Percentiles rank a stretch among this genome's conserved stretches.
Evolutionary conservation across 305 asterid species (phyloP).

Genomic region (Fraxinus xanthoxyloides): DNA sequence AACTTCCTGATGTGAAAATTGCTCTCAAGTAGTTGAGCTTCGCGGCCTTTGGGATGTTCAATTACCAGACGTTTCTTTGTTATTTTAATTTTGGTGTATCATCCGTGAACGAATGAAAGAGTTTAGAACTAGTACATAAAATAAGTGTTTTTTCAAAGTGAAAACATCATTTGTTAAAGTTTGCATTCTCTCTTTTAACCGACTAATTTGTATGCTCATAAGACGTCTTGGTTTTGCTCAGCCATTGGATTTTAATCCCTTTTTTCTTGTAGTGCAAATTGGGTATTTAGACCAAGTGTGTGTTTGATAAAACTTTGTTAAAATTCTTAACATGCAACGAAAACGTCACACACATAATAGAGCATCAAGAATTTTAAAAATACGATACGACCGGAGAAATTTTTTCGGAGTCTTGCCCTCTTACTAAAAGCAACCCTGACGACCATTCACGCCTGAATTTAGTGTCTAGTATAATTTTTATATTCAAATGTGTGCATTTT

Average conservation of each 20-base stretch:
- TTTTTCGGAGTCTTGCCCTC: background rate
- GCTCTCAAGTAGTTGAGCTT: constrained; percentile 3
- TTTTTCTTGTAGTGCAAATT: background rate
- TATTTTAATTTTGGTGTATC: background rate
- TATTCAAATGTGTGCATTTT: background rate
- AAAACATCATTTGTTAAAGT: background rate
- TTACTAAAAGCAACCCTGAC: background rate
- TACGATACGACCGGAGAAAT: background rate
- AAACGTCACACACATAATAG: background rate
- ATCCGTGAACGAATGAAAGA: constrained; percentile 1
- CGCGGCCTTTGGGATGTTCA: background rate
- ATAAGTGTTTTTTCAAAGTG: background rate
- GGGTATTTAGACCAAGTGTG: background rate
- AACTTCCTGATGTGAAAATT: constrained; percentile 16
- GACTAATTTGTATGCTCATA: background rate
- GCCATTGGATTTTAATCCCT: background rate
- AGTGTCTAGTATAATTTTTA: background rate
- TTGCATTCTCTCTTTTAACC: background rate
- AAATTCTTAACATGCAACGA: background rate
- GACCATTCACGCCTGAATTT: background rate
- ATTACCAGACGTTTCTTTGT: background rate
- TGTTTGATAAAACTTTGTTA: background rate
- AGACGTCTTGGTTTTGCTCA: background rate
- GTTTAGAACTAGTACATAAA: constrained; percentile 1
- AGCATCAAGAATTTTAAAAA: background rate